A percentile compares a stretch with the other conserved stretches of the same genome.
These are phyloP conservation scores for Ensete ventricosum DNA, from an alignment of 176 grass and related monocot species.

Conservation along the genomic window DNA sequence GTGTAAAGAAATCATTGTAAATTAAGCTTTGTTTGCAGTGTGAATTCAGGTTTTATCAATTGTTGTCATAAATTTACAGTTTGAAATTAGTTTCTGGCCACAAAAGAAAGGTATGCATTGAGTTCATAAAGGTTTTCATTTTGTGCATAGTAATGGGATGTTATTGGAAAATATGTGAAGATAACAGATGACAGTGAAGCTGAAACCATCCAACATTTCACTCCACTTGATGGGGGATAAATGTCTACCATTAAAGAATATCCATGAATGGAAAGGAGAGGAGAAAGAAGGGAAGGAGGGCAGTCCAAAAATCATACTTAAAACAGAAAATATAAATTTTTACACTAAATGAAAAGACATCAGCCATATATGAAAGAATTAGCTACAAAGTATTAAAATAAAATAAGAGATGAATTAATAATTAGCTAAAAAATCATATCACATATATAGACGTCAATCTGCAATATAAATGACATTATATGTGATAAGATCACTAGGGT, in stretches of 20 bases:
- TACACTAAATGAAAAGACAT: no score
- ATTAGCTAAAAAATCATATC: no score
- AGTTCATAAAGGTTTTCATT: neutral
- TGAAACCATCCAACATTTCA: neutral
- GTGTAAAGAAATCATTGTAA: constrained; percentile 9
- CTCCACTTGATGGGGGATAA: neutral
- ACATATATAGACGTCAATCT: no score
- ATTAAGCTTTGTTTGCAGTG: neutral
- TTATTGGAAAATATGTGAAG: neutral
- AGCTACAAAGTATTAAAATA: no score
- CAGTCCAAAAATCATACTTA: no score
- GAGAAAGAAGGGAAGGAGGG: no score
- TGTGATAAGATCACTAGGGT: no score
- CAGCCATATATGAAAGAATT: no score
- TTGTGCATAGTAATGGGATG: neutral
- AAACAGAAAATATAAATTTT: no score
- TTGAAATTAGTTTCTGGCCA: neutral
- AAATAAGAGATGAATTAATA: no score
- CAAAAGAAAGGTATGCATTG: neutral
- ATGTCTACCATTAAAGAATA: neutral
- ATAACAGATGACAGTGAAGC: neutral
- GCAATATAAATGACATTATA: no score
- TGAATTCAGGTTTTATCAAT: neutral
- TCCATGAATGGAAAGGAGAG: no score
- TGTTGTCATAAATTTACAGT: neutral